Percentiles rank a stretch among this genome's conserved stretches.
phyloP scores from a whole-genome alignment of 2,329 filamentous ascomycete genomes.

The Westerdykella sp. region DNA sequence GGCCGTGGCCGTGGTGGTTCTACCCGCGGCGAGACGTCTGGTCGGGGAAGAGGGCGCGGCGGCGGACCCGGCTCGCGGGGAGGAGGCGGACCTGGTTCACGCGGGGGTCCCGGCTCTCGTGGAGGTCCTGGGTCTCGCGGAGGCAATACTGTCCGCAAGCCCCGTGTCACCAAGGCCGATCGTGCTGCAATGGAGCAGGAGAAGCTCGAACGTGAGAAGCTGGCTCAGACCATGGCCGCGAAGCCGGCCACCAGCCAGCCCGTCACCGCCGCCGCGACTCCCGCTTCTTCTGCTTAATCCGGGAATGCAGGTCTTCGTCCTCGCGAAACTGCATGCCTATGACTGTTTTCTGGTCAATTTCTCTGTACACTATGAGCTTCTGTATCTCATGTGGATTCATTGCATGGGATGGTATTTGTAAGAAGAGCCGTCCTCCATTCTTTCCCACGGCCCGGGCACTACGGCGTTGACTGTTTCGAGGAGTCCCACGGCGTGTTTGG shows the following conservation, averaged over 20 bases:
- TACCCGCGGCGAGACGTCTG: conserved; percentile 36
- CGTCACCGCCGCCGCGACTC: too few species aligned
- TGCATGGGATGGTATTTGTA: too few species aligned
- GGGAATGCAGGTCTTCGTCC: conserved; percentile 3
- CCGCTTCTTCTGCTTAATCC: conserved; percentile 6
- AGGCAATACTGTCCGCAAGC: conserved; percentile 68
- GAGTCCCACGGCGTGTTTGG: too few species aligned
- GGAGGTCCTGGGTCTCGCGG: conserved; percentile 64
- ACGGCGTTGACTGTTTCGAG: too few species aligned
- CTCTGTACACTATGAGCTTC: too few species aligned
- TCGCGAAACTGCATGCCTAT: too few species aligned
- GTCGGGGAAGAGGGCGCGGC: conserved; percentile 42
- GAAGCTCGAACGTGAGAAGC: conserved; percentile 65
- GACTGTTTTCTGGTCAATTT: too few species aligned
- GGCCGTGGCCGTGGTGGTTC: conserved; percentile 51
- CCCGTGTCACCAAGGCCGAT: conserved; percentile 79
- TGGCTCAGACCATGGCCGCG: conserved; percentile 32
- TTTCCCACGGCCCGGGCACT: too few species aligned
- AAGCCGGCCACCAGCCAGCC: conserved; percentile 12
- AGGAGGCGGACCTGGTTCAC: conserved; percentile 23
- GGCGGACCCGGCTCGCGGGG: conserved; percentile 31
- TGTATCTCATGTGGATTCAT: too few species aligned
- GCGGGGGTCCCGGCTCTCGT: conserved; percentile 15
- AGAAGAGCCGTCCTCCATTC: too few species aligned
- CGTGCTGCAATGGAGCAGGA: conserved; percentile 75